Evolutionary conservation across 257 asterid species (phyloP).

Genomic region (Cynanchum wilfordii): DNA sequence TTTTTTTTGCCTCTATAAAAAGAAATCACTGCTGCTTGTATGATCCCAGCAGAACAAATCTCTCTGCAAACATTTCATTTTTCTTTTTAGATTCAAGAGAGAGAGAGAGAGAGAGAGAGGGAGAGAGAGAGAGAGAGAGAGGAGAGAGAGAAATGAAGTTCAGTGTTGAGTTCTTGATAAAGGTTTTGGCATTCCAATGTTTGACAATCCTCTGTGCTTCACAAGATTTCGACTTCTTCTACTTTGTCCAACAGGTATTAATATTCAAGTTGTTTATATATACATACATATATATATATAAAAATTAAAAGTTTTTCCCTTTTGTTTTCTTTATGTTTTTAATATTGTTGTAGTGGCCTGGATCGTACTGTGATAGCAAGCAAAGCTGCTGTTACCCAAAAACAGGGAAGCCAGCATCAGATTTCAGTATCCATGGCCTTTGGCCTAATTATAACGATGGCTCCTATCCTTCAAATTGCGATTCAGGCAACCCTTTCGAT

Average conservation of each 20-base stretch:
- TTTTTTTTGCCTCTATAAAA: background rate
- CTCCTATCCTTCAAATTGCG: constrained; percentile 45
- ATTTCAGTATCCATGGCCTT: constrained; percentile 54
- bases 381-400: constrained; percentile 48
- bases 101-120: no score
- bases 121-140: no score
- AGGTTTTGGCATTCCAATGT: constrained; percentile 30
- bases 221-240: constrained; percentile 69
- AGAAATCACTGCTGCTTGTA: background rate
- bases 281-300: no score
- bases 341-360: constrained; percentile 38
- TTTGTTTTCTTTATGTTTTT: no score
- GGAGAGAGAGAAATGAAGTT: no score
- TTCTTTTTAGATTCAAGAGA: no score
- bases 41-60: background rate
- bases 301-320: no score
- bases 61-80: background rate
- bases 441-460: constrained; percentile 52
- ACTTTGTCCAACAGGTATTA: constrained; percentile 36
- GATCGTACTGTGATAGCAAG: constrained; percentile 39
- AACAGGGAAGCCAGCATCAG: constrained; percentile 44
- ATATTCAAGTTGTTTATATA: no score
- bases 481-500: constrained; percentile 21
- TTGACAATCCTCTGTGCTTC: constrained; percentile 29
- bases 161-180: constrained; percentile 18